Evolutionary conservation across 1,139 yeast genomes (phyloP), one percentile per base, ranked within the genome.

Genomic region (Geotrichum siamense): DNA sequence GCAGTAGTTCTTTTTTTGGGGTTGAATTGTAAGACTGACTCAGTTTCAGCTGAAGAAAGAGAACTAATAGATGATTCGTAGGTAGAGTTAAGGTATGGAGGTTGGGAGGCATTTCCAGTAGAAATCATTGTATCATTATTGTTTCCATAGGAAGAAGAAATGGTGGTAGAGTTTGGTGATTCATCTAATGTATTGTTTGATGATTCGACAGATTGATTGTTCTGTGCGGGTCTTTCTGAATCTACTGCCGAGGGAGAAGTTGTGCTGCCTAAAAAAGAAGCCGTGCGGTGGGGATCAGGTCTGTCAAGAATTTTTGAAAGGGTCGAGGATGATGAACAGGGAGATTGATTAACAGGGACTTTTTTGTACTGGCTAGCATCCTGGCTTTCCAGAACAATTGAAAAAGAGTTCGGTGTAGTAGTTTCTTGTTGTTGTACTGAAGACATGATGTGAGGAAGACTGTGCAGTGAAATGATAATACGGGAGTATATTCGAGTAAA

Each of bases 321-420:
- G 15, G 51, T 41, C 13, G 51, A 48, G 12, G 48, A 39, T 22
- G 50, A 41, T 13, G 50, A 44, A 20, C 44, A 31, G 10, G 51
- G 38, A 13, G 47, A 44, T 5, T 43, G 38, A 3, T 38, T 20
- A 15, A 48, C 47, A 13, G 41, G 43, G 5, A 48, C 43, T 26
- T 48, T 48, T 21, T 47, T 46, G 39, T 48, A 48, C 42, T 44
- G 34, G 6, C 17, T 5, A 5, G 34, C n/a, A n/a, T 30, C 34
- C 8, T 13, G 34, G 20, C 17, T n/a, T 19, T 23, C 9, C 26
- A 8, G 26, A 23, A 8, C 26, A 23, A n/a, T n/a, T 36, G n/a
- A n/a, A n/a, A n/a, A n/a, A n/a, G n/a, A n/a, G n/a, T n/a, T n/a
- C n/a, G n/a, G n/a, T n/a, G n/a, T n/a, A n/a, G n/a, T n/a, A n/a